Percentiles rank a stretch among this genome's conserved stretches.
These are phyloP conservation scores for Linum lewisii DNA, from an alignment of 345 rosid genomes.

Conservation along the genomic window DNA sequence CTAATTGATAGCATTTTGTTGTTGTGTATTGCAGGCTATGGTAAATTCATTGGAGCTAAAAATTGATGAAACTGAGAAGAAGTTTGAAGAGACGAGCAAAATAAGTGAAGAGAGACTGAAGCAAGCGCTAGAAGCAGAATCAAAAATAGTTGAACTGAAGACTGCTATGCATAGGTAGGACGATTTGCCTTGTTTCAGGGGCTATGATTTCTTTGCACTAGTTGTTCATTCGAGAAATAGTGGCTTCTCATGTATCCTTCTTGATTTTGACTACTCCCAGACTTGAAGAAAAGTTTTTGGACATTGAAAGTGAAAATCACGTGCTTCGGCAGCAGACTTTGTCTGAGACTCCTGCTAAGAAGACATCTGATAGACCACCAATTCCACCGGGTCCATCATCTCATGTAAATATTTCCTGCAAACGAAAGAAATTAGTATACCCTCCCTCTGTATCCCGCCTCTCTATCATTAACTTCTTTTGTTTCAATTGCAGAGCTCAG, in stretches of 20 bases:
- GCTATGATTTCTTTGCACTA: neutral
- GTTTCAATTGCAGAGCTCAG: constrained; percentile 47
- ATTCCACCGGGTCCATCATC: constrained; percentile 34
- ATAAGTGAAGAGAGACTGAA: constrained; percentile 85
- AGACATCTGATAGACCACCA: constrained; percentile 47
- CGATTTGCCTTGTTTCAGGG: neutral
- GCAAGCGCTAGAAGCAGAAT: constrained; percentile 91
- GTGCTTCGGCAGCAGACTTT: constrained; percentile 69
- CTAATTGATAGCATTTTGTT: constrained; percentile 2
- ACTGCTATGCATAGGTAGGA: constrained; percentile 76
- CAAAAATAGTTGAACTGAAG: constrained; percentile 73
- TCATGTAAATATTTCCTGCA: constrained; percentile 32
- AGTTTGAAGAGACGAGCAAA: constrained; percentile 64
- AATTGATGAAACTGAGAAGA: constrained; percentile 85
- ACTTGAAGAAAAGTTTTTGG: constrained; percentile 77
- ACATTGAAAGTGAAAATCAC: constrained; percentile 78
- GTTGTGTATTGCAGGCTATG: constrained; percentile 46
- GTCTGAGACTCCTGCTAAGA: constrained; percentile 39
- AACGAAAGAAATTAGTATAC: neutral
- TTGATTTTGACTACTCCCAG: constrained; percentile 35
- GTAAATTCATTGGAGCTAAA: constrained; percentile 72
- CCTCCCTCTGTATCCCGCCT: neutral
- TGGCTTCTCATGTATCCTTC: neutral
- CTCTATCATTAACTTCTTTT: constrained; percentile 1
- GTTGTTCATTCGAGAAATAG: neutral